Evolutionary conservation across 345 rosid genomes (phyloP).

Genomic region (Erysimum cheiranthoides): DNA sequence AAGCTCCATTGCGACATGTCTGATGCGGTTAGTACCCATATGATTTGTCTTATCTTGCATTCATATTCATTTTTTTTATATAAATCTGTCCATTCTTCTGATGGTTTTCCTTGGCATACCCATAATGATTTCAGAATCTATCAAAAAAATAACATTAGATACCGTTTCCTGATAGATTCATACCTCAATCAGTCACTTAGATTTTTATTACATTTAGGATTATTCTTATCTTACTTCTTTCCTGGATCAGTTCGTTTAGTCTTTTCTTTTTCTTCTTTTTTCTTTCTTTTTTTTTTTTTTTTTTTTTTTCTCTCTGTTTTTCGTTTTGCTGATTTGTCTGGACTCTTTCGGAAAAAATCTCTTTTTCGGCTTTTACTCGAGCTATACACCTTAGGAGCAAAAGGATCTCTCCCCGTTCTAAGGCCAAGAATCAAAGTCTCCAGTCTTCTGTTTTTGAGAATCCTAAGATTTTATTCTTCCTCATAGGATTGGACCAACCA

Average conservation of each 20-base stretch:
- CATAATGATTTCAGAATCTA: slow-evolving; percentile 10
- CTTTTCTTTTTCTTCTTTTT: background rate
- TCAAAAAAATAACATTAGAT: background rate
- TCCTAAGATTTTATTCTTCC: background rate
- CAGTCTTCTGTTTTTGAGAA: background rate
- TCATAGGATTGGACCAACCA: background rate
- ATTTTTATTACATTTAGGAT: background rate
- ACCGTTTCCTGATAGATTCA: background rate
- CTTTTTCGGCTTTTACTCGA: background rate
- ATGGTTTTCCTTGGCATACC: slow-evolving; percentile 11
- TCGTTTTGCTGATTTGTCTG: background rate
- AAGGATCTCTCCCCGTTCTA: background rate
- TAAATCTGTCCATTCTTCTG: background rate
- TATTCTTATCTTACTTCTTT: background rate
- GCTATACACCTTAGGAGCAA: background rate
- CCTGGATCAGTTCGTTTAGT: background rate
- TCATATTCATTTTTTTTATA: background rate
- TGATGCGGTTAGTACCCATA: slow-evolving; percentile 65
- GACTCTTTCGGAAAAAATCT: background rate
- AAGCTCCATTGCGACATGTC: slow-evolving; percentile 92
- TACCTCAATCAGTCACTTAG: background rate
- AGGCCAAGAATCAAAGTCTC: background rate
- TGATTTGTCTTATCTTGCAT: background rate
- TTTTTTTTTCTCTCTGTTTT: background rate
- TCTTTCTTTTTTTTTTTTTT: no score